These are phyloP conservation scores for Xylaria venustula DNA, from an alignment of 495 filamentous ascomycete species.

Conservation along the genomic window DNA sequence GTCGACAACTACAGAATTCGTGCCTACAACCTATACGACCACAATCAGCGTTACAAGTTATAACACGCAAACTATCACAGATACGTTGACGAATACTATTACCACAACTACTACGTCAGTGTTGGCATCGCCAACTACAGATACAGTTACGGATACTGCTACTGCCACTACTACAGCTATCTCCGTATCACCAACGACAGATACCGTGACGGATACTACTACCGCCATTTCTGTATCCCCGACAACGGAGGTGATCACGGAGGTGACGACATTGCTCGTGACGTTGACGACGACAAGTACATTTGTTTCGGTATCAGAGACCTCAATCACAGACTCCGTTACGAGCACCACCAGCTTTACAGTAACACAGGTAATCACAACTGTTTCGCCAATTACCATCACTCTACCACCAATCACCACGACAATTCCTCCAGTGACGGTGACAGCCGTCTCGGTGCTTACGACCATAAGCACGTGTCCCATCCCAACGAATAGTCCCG, in stretches of 20 bases:
- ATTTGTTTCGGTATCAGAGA: constrained; percentile 24
- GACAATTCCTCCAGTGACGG: constrained; percentile 29
- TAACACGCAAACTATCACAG: constrained; percentile 22
- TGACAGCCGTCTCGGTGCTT: constrained; percentile 26
- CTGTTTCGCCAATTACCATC: constrained; percentile 20
- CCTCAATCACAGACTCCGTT: constrained; percentile 29
- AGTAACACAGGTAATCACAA: constrained; percentile 29
- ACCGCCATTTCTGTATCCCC: constrained; percentile 21
- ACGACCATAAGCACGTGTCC: constrained; percentile 32
- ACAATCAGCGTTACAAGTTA: constrained; percentile 21
- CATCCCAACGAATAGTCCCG: constrained; percentile 20
- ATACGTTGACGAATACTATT: constrained; percentile 25
- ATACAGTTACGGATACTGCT: constrained; percentile 4
- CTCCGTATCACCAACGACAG: constrained; percentile 19
- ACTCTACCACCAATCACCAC: constrained; percentile 29
- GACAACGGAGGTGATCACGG: constrained; percentile 26
- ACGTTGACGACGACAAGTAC: constrained; percentile 28
- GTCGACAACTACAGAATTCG: constrained; percentile 23
- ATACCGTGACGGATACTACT: constrained; percentile 27
- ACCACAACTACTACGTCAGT: constrained; percentile 28
- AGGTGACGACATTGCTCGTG: constrained; percentile 25
- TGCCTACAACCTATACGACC: constrained; percentile 26
- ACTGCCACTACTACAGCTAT: constrained; percentile 14
- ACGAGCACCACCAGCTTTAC: constrained; percentile 31
- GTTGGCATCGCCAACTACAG: too few species aligned